Evolutionary conservation across 306 rosid species (phyloP).

Genomic region (Echinosophora koreensis): DNA sequence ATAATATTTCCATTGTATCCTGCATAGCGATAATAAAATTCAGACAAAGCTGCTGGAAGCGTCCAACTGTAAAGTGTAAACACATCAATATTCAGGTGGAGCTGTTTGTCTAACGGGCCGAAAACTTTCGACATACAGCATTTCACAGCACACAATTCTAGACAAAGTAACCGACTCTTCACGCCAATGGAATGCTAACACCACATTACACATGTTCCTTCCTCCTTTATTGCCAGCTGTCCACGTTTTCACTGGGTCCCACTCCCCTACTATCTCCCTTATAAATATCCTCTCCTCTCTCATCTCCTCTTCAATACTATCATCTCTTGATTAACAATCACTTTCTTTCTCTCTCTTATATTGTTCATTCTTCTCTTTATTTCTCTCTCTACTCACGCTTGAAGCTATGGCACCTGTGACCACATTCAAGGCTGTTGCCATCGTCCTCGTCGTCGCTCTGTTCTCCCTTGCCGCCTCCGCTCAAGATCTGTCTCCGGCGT

Average conservation of each 20-base stretch:
- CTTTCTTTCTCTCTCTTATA: too few relatives aligned
- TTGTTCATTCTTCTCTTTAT: too few relatives aligned
- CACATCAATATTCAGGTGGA: too few relatives aligned
- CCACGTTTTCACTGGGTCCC: conserved; percentile 22
- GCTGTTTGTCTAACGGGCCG: too few relatives aligned
- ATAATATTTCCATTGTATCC: too few relatives aligned
- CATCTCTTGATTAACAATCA: too few relatives aligned
- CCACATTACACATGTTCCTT: background rate
- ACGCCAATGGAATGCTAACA: background rate
- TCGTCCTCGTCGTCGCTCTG: conserved; percentile 42
- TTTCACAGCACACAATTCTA: background rate
- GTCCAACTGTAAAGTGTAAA: too few relatives aligned
- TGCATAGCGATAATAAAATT: too few relatives aligned
- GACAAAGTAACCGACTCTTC: background rate
- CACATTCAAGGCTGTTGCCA: conserved; percentile 30
- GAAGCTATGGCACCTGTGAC: conserved; percentile 47
- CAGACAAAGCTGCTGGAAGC: too few relatives aligned
- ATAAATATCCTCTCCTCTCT: background rate
- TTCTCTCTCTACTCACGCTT: background rate
- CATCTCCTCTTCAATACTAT: too few relatives aligned
- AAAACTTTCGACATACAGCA: too few relatives aligned
- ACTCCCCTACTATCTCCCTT: background rate
- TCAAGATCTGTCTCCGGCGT: conserved; percentile 41
- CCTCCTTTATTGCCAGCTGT: background rate
- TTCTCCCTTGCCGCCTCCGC: conserved; percentile 48